These are phyloP conservation scores for Penicillium sp. DNA, from an alignment of 2,329 filamentous ascomycete genomes.

Conservation along the genomic window DNA sequence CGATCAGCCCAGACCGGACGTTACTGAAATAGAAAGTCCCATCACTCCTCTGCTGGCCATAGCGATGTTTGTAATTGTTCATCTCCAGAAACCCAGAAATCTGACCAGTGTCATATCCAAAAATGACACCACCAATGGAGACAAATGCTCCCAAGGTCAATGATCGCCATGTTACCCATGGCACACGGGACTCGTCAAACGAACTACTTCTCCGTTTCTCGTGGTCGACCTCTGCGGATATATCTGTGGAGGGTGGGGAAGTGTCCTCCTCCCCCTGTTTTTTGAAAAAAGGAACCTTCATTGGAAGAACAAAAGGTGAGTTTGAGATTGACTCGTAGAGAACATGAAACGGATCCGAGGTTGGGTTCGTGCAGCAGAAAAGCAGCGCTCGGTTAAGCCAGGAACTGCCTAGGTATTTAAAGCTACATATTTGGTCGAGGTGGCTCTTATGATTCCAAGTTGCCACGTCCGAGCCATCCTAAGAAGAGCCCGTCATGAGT, in stretches of 20 bases:
- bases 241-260: constrained; percentile 15
- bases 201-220: constrained; percentile 18
- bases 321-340: not conserved
- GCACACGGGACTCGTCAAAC: constrained; percentile 30
- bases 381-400: not conserved
- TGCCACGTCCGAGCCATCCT: not conserved
- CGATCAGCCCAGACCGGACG: constrained; percentile 45
- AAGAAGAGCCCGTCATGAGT: constrained; percentile 2
- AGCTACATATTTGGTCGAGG: not conserved
- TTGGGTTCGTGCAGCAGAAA: not conserved
- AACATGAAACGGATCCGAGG: no score
- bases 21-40: constrained; percentile 41
- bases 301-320: not conserved
- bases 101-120: constrained; percentile 48
- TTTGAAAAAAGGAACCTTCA: constrained; percentile 15
- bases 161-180: constrained; percentile 39
- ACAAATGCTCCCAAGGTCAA: constrained; percentile 43
- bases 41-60: constrained; percentile 33
- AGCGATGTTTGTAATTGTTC: constrained; percentile 42
- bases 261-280: not conserved
- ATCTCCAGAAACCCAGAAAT: constrained; percentile 47
- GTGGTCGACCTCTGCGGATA: constrained; percentile 5
- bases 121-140: constrained; percentile 49
- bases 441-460: constrained; percentile 2
- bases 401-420: not conserved